phyloP scores from a whole-genome alignment of 2,329 filamentous ascomycete species.

The Colletotrichum viniferum region DNA sequence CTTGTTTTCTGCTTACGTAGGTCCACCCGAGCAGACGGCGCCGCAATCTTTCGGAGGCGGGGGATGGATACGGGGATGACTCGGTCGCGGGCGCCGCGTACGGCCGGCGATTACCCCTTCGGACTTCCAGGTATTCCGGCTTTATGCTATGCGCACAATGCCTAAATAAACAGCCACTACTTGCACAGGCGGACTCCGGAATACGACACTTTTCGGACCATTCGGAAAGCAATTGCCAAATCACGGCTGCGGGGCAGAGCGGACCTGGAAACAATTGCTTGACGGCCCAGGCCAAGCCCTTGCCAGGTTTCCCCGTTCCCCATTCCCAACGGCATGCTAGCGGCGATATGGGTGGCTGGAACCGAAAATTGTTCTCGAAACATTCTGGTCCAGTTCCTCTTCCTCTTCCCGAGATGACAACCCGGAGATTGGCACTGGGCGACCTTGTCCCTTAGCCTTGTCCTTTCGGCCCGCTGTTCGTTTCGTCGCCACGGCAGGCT shows the following conservation, averaged over 20 bases:
- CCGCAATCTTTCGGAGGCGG: not conserved
- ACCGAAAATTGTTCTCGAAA: slow-evolving; percentile 11
- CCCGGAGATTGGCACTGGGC: slow-evolving; percentile 10
- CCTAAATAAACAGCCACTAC: not conserved
- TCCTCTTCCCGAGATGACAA: slow-evolving; percentile 3
- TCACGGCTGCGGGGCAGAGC: not conserved
- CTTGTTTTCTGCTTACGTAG: not conserved
- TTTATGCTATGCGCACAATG: not conserved
- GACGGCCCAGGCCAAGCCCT: not conserved
- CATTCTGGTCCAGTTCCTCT: slow-evolving; percentile 6
- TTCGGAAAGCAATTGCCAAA: not conserved
- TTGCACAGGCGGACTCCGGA: not conserved
- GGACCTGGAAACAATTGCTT: not conserved
- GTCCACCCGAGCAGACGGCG: not conserved
- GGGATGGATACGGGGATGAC: not conserved
- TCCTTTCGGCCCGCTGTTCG: not conserved
- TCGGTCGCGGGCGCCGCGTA: not conserved
- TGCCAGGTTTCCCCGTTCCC: not conserved
- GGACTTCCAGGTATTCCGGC: not conserved
- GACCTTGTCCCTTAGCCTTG: not conserved
- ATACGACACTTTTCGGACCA: not conserved
- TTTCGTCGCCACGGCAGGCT: not conserved
- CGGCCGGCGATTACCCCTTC: not conserved
- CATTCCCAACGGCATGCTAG: not conserved
- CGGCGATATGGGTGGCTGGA: not conserved